Base-by-base conservation (phyloP, 176 grass and related monocot genomes). In the Bromus sterilis region DNA sequence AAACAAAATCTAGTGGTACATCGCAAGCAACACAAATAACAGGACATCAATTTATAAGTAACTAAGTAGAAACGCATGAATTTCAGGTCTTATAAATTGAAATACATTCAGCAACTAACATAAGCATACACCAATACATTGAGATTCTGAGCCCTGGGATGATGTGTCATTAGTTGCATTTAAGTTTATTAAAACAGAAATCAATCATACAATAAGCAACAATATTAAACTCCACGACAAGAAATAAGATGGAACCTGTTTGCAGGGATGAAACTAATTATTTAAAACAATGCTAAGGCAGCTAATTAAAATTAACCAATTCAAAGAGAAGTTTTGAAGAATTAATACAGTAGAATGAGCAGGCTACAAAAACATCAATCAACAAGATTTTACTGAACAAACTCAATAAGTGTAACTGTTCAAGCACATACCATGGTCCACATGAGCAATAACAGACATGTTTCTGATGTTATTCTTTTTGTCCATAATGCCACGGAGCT, bases 391-490 rank as follows among this genome's bases (percentile, higher is more conserved):
- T 26, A 25, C 11, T 34, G 35, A 5, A 25, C 18, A 23, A 46
- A 41, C 21, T 57, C 8, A 4, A 30, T 28, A 1, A 3, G n/a
- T 31, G 34, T 51, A 5, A 8, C 28, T 16, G 12, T 28, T 29
- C 39, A 25, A 11, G 33, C 7, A 40, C 77, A 75, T 91, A 97
- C 93, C 93, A 40, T 97, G 93, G 68, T 97, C 93, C 0, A 97
- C 93, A 82, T 97, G 90, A 46, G 93, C 93, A 91, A 91, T 91
- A 56, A 93, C 93, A 23, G 93, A 96, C 93, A 96, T 96, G 83
- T 96, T 96, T 4, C 93, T 29, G 67, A 93, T 97, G 39, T 97
- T 97, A 33, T 97, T 90, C 30, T 97, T 97, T 23, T 91, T 66
- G 78, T 97, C 94, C 94, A 97, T 97, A 65, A 97, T 97, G 2